A percentile compares a stretch with the other conserved stretches of the same genome.
phyloP scores from a whole-genome alignment of 208 protist genomes.

The Phytomonas sp. region DNA sequence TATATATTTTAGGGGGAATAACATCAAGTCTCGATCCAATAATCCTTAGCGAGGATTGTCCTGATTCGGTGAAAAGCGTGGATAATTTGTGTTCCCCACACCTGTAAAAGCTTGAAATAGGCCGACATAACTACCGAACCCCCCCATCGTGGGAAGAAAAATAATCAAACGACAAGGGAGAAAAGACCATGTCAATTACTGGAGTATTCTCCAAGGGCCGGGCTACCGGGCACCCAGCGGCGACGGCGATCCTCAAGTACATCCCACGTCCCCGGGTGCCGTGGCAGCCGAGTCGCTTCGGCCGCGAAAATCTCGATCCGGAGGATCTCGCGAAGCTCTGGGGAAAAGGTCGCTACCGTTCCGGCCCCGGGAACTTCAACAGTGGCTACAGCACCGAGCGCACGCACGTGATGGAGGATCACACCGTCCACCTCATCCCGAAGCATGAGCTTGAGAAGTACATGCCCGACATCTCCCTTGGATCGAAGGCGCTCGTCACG shows the following conservation, averaged over 20 bases:
- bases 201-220: constrained; percentile 71
- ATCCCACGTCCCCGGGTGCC: constrained; percentile 79
- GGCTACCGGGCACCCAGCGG: constrained; percentile 44
- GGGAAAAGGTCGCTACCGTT: constrained; percentile 70
- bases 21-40: too few species aligned
- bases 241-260: constrained; percentile 70
- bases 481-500: constrained; percentile 80
- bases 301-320: constrained; percentile 71
- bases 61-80: too few species aligned
- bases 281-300: constrained; percentile 84
- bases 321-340: constrained; percentile 67
- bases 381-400: constrained; percentile 85
- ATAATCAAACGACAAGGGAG: not conserved
- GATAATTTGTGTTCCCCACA: not conserved
- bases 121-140: not conserved
- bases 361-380: constrained; percentile 77
- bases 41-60: too few species aligned
- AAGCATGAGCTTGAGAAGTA: constrained; percentile 87
- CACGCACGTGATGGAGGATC: constrained; percentile 75
- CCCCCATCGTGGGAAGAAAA: not conserved
- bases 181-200: constrained; percentile 54
- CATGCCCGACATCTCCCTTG: constrained; percentile 86
- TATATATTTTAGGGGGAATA: not conserved
- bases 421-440: constrained; percentile 71
- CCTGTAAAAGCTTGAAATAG: not conserved